A percentile compares a stretch with the other conserved stretches of the same genome.
phyloP scores from a whole-genome alignment of 805 yeast genomes.

The Metschnikowia hibisci region DNA sequence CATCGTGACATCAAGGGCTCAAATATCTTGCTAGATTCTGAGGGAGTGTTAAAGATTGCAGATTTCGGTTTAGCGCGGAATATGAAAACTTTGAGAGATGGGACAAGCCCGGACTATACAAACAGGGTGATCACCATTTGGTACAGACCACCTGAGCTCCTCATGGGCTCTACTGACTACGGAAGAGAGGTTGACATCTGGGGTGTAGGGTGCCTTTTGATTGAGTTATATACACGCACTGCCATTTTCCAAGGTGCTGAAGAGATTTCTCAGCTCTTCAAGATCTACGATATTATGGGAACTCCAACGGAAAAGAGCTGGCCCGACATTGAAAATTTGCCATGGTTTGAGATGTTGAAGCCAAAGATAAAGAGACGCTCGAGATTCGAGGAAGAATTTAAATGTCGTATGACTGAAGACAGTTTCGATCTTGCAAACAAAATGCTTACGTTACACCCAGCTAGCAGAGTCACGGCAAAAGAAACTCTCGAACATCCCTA shows the following conservation, averaged over 20 bases:
- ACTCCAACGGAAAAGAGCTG: constrained; percentile 70
- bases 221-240: constrained; percentile 69
- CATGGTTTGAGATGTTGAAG: constrained; percentile 87
- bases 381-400: constrained; percentile 30
- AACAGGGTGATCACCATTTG: constrained; percentile 93
- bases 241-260: constrained; percentile 87
- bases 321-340: constrained; percentile 75
- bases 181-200: constrained; percentile 91
- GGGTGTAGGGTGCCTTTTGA: constrained; percentile 92
- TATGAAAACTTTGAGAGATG: constrained; percentile 53
- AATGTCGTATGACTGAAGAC: constrained; percentile 40
- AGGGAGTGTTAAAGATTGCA: constrained; percentile 66
- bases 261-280: constrained; percentile 77
- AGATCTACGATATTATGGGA: constrained; percentile 82
- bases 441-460: constrained; percentile 68
- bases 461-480: constrained; percentile 58
- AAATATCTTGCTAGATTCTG: constrained; percentile 60
- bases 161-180: constrained; percentile 86
- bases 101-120: constrained; percentile 75
- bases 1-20: constrained; percentile 85
- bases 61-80: constrained; percentile 81
- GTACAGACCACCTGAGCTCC: constrained; percentile 95
- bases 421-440: constrained; percentile 63
- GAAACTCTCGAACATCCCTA: constrained; percentile 69
- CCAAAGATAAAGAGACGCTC: constrained; percentile 44